Base-by-base conservation (phyloP, 805 yeast species). In the Saccharomycopsis oosterbeekiorum region DNA sequence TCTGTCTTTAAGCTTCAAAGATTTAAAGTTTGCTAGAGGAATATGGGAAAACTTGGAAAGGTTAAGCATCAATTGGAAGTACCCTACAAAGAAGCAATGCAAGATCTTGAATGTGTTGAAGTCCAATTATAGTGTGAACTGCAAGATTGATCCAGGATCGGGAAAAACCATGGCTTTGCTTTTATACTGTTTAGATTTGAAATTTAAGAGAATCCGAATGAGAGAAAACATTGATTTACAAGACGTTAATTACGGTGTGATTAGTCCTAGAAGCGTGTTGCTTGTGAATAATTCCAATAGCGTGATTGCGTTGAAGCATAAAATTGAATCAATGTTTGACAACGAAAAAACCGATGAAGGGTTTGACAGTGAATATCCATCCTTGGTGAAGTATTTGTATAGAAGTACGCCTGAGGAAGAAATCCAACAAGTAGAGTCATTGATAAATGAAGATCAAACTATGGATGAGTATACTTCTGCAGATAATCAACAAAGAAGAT, bases 91-190 rank as follows among this genome's bases (percentile, higher is more conserved):
- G 8, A 43, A 41, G 37, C 59, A 59, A 29, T 19, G 19, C 26
- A 59, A 47, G 56, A n/a, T 59, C 17, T 40, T 59, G 2, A 36
- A 55, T 9, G 56, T 50, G 11, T 26, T 59, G 17, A 14, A 19
- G 15, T 17, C 50, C 9, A 41, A 43, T 12, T 59, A 43, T 17
- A 43, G 56, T 14, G n/a, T 59, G 51, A 29, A 21, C 24, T 55
- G 47, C 41, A 29, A 58, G 8, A 14, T 19, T 11, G 41, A 21
- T 12, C 40, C 55, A 21, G 61, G 61, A 17, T 40, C 56, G 2
- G 61, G 61, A 14, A 59, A 53, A 37, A 24, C 59, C n/a, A 37
- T 21, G 21, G 55, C 61, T 14, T 19, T 59, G 11, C 56, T 59
- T 12, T 15, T 59, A 15, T 43, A 59, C 34, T 37, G 47, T 12